phyloP scores from a whole-genome alignment of 148 eudicot species.

The Persicaria maculosa region DNA sequence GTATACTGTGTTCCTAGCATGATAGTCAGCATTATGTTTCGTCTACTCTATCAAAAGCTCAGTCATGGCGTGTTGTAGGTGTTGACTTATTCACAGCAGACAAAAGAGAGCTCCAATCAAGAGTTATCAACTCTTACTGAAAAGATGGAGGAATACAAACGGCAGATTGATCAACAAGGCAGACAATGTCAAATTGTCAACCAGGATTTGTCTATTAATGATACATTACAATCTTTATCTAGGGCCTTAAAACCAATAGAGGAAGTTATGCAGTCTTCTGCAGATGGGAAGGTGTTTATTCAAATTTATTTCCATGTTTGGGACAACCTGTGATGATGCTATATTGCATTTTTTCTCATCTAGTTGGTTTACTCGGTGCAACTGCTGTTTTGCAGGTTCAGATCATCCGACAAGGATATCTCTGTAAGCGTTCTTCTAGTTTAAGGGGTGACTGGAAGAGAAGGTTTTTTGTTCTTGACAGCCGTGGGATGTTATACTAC shows the following conservation, averaged over 20 bases:
- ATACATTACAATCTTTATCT: slow-evolving; percentile 35
- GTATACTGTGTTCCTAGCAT: background rate
- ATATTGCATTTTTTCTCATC: background rate
- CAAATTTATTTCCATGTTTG: slow-evolving; percentile 1
- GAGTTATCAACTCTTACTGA: slow-evolving; percentile 77
- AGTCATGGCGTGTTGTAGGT: slow-evolving; percentile 38
- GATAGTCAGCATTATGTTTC: background rate
- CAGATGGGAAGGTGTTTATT: slow-evolving; percentile 69
- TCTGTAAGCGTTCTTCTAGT: slow-evolving; percentile 87
- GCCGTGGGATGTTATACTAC: slow-evolving; percentile 89
- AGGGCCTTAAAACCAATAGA: slow-evolving; percentile 64
- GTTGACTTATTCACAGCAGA: slow-evolving; percentile 53
- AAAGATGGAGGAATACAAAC: slow-evolving; percentile 74
- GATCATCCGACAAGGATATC: slow-evolving; percentile 92
- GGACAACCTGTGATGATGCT: background rate
- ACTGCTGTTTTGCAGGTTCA: slow-evolving; percentile 67
- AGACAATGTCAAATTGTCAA: slow-evolving; percentile 39
- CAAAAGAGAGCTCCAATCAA: slow-evolving; percentile 52
- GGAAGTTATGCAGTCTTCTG: slow-evolving; percentile 78
- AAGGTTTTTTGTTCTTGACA: slow-evolving; percentile 93
- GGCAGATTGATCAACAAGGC: slow-evolving; percentile 63
- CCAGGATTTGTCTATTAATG: slow-evolving; percentile 28
- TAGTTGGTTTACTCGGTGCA: background rate
- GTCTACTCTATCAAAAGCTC: background rate
- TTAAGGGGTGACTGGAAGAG: slow-evolving; percentile 96